Base-by-base conservation (phyloP, 805 yeast species). In the Sungouiozyma ichnusensis region DNA sequence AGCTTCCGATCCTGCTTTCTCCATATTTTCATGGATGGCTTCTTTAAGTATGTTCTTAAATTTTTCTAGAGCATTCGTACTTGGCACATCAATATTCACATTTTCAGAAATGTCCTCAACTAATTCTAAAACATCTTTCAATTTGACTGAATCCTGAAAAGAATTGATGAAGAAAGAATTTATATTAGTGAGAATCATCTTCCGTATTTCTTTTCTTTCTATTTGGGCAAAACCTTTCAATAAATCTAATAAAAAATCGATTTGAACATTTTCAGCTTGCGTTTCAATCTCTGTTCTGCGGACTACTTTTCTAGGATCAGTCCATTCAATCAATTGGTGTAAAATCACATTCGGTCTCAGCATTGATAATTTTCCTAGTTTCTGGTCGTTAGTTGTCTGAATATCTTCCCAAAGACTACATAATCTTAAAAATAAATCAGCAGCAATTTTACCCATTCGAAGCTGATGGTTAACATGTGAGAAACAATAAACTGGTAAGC, bases 401-500 rank as follows among this genome's bases (percentile, higher is more conserved):
- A 64, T 57, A 24, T 69, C 68, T 15, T 59, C 64, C 59, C 68
- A 66, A 5, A 66, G 54, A 36, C 64, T 65, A 48, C 76, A 74
- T 45, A 83, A 59, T 51, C 92, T 67, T 42, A 67, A 64, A 33
- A 84, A 61, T 2, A 84, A 76, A 60, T 82, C 90, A 3, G 79
- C 76, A 24, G 81, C 78, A 20, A 83, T 71, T 27, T 74, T 63
- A 5, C 79, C 71, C 53, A 87, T 63, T 45, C 79, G 68, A 38
- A 69, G 72, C 58, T 85, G 96, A 57, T 87, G 94, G 15, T 65
- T 64, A 0, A 69, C 66, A 52, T 80, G 87, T 29, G 94, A 82
- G 54, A 77, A 82, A 33, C 92, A 79, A 58, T 84, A 86, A 0
- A 84, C 94, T 0, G 97, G 96, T 15, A 88, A 69, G 57, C 95